A percentile compares a stretch with the other conserved stretches of the same genome.
Evolutionary conservation across 106 monocot genomes (phyloP).

Genomic region (Dactylorhiza incarnata): DNA sequence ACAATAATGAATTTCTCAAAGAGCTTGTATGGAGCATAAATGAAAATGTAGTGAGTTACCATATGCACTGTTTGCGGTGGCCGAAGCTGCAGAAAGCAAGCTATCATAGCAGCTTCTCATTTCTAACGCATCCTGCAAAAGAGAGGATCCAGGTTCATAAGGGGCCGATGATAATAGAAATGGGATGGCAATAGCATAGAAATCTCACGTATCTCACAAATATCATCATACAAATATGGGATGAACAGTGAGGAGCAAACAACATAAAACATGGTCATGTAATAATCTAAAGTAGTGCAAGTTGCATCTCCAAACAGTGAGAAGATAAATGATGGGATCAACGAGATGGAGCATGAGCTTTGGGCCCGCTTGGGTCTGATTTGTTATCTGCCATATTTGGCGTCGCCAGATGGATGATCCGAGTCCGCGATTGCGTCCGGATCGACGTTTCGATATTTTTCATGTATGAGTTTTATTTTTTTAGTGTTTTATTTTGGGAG

Average conservation of each 20-base stretch:
- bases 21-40: neutral
- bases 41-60: constrained; percentile 25
- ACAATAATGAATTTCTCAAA: neutral
- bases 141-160: neutral
- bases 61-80: constrained; percentile 89
- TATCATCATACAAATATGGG: neutral
- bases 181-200: neutral
- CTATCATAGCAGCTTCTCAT: constrained; percentile 83
- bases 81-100: constrained; percentile 69
- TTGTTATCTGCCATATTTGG: too few species aligned
- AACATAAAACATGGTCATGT: neutral
- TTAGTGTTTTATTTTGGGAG: too few species aligned
- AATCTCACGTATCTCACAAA: neutral
- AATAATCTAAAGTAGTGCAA: neutral
- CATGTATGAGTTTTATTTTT: too few species aligned
- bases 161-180: neutral
- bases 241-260: neutral
- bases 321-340: neutral
- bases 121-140: constrained; percentile 68
- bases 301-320: neutral
- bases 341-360: too few species aligned
- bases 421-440: too few species aligned
- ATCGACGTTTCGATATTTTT: too few species aligned
- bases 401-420: too few species aligned
- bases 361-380: too few species aligned